Base-by-base conservation (phyloP, 345 rosid species). In the Citrus trifoliata region DNA sequence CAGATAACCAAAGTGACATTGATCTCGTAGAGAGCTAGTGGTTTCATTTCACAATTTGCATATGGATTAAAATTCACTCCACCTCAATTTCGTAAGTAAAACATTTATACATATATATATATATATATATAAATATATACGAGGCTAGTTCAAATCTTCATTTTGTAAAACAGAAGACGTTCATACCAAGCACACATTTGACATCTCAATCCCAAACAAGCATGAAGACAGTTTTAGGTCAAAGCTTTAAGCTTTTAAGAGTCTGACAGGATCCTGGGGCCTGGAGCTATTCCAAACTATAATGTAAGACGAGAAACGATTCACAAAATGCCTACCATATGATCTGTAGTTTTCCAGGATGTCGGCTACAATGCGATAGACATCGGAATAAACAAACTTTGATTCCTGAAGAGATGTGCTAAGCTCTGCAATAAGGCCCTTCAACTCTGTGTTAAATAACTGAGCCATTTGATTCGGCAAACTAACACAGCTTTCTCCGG, bases 381-480 rank as follows among this genome's bases (percentile, higher is more conserved):
- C 92, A 12, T 92, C 82, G 13, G 93, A 90, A 61, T 94, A 87
- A 4, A 87, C 86, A 5, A 92, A 82, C 27, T 61, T 60, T 21
- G 97, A 87, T 27, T 87, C 92, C 13, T 80, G 74, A 65, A 89
- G 80, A 70, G 78, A 80, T 42, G 65, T 69, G 75, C 83, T 59
- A 51, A 94, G 87, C 37, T 90, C 90, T 1, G 64, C 55, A 8
- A 87, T 18, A 5, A 92, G 88, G 73, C 27, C 80, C 83, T 68
- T 87, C 71, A 94, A 37, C 62, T 83, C 76, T 38, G 73, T 22
- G 67, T 94, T 91, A 65, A 81, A 92, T 53, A 81, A 76, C 85
- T 81, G 91, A n/a, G 93, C 98, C 78, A 91, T 21, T 82, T 90
- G 85, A 80, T 94, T 94, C 1, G 90, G 86, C 51, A 80, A 65